These are phyloP conservation scores for Ceratocystis variospora DNA, from an alignment of 2,329 filamentous ascomycete genomes.

Conservation along the genomic window DNA sequence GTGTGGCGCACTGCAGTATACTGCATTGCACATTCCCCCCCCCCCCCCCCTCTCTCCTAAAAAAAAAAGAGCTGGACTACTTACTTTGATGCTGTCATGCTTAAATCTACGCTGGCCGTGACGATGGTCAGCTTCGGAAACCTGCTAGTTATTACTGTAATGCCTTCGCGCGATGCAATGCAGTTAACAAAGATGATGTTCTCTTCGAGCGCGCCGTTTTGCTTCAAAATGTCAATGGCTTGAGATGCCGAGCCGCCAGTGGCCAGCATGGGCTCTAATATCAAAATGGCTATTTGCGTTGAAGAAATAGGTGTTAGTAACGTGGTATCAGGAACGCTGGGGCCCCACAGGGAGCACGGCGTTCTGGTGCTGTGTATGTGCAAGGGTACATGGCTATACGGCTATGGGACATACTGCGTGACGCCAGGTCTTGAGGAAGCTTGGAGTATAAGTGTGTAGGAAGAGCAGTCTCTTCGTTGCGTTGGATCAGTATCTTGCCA, in stretches of 20 bases:
- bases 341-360: not conserved
- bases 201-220: slow-evolving; percentile 21
- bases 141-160: slow-evolving; percentile 20
- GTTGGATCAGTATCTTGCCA: slow-evolving; percentile 27
- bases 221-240: slow-evolving; percentile 21
- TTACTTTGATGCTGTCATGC: slow-evolving; percentile 21
- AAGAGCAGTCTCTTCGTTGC: slow-evolving; percentile 25
- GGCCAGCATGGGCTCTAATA: slow-evolving; percentile 23
- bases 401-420: slow-evolving; percentile 13
- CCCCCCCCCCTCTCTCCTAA: no score
- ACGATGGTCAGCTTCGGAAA: slow-evolving; percentile 23
- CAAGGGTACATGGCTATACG: not conserved
- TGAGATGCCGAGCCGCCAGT: slow-evolving; percentile 22
- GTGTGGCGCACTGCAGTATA: not conserved
- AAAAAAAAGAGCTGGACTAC: no score
- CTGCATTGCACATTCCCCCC: no score
- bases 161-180: slow-evolving; percentile 23
- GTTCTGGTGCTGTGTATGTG: not conserved
- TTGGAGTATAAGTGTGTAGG: slow-evolving; percentile 26
- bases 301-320: not conserved
- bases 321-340: not conserved
- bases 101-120: slow-evolving; percentile 21
- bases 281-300: slow-evolving; percentile 20
- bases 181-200: slow-evolving; percentile 25
- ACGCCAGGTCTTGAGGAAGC: slow-evolving; percentile 22